Percentiles rank a stretch among this genome's conserved stretches.
phyloP scores from a whole-genome alignment of 345 rosid species.

The Acer campestre region DNA sequence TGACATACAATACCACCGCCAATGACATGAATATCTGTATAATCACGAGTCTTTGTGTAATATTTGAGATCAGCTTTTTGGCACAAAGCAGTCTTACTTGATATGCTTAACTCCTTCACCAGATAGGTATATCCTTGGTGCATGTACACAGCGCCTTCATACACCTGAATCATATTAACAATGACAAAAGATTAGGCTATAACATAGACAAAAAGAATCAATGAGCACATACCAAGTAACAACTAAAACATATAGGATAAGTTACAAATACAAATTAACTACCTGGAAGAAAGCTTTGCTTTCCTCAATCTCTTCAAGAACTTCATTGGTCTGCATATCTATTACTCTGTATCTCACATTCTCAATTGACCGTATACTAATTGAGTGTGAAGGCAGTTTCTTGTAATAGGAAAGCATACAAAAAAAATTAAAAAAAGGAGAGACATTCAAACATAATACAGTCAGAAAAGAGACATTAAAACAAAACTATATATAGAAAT shows the following conservation, averaged over 20 bases:
- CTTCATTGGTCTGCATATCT: conserved; percentile 46
- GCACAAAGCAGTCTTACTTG: conserved; percentile 74
- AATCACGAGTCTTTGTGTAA: conserved; percentile 80
- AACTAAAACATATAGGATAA: background rate
- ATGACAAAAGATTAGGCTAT: conserved; percentile 7
- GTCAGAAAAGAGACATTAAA: conserved; percentile 5
- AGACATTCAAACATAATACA: background rate
- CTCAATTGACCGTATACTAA: conserved; percentile 90
- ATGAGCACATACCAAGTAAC: background rate
- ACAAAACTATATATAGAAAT: conserved; percentile 11
- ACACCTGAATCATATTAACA: conserved; percentile 45
- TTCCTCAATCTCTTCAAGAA: conserved; percentile 92
- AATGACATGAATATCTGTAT: conserved; percentile 69
- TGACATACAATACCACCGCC: conserved; percentile 78
- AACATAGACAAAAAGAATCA: background rate
- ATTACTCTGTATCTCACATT: conserved; percentile 64
- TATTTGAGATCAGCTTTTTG: conserved; percentile 63
- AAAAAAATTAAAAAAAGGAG: conserved; percentile 8
- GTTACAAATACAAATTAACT: conserved; percentile 1
- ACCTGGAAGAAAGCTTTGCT: conserved; percentile 99
- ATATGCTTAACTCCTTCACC: conserved; percentile 60
- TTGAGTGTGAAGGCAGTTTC: conserved; percentile 72
- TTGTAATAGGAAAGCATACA: conserved; percentile 24
- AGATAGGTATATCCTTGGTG: conserved; percentile 88
- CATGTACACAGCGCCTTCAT: conserved; percentile 90